phyloP scores from a whole-genome alignment of 305 asterid species.

The Rubia tinctorum region DNA sequence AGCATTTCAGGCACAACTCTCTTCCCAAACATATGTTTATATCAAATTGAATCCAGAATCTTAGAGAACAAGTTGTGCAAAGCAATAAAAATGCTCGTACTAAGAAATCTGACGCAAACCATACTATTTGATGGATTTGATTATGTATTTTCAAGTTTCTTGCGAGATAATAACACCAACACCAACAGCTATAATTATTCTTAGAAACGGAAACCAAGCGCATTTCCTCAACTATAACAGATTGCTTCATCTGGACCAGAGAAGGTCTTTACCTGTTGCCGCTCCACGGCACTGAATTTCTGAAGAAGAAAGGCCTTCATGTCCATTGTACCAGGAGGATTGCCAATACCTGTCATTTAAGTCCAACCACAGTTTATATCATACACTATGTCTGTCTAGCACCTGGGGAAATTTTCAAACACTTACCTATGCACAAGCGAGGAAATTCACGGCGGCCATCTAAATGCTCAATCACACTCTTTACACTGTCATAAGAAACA shows the following conservation, averaged over 20 bases:
- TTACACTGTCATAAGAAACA: constrained; percentile 48
- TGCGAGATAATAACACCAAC: background rate
- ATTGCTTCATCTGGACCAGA: background rate
- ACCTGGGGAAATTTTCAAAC: constrained; percentile 10
- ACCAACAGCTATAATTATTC: background rate
- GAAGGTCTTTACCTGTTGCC: constrained; percentile 50
- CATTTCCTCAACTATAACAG: background rate
- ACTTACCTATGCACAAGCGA: constrained; percentile 81
- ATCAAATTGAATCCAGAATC: background rate
- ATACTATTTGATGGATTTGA: background rate
- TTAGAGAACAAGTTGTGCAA: background rate
- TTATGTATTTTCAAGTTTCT: background rate
- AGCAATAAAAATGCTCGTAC: background rate
- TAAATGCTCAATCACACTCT: constrained; percentile 84
- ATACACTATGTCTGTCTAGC: background rate
- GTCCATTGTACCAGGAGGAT: constrained; percentile 96
- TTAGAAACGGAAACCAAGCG: background rate
- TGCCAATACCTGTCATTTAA: constrained; percentile 60
- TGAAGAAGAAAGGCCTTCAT: constrained; percentile 90
- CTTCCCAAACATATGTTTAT: background rate
- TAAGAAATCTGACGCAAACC: background rate
- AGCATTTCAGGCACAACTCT: background rate
- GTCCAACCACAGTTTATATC: background rate
- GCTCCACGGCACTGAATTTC: constrained; percentile 74
- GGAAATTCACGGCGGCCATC: constrained; percentile 85